Evolutionary conservation across 148 eudicot species (phyloP), one percentile per base, ranked within the genome.

Genomic region (Chenopodium suecicum): DNA sequence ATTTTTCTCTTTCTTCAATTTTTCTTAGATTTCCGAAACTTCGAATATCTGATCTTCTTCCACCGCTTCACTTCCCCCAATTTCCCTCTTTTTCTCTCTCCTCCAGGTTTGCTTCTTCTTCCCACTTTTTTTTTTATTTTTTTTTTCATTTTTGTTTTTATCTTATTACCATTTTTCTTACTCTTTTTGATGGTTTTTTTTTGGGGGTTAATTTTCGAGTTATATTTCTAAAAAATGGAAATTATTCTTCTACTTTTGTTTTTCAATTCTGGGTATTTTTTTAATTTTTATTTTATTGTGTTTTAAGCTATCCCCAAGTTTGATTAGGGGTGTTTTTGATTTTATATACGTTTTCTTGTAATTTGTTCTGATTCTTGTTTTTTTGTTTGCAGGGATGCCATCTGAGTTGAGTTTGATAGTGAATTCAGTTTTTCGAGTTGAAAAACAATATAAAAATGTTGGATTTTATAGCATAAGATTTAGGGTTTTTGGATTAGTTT

Each of bases 11-110:
- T 78, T 80, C 37, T 29, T 82, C 82, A 73, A 31, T 82, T 69
- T 81, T 34, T 41, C 34, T 37, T 2, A 9, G 54, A 50, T 50
- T 50, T 9, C 13, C 54, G 87, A 79, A 85, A 70, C 66, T 80
- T 80, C 81, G 19, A 46, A 82, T 77, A 79, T 84, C 90, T 86
- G 86, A 88, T 85, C 84, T 73, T 82, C 84, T 80, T 52, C 32
- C 78, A 74, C 73, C 74, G 47, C 64, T 66, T 73, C 52, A 29
- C 75, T 74, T 32, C 64, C 70, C 22, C 77, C 52, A 14, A 70
- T 69, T 75, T 22, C 17, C 29, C 22, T 12, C 3, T 79, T 47
- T 34, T 64, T 54, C 65, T 71, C 27, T 56, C 52, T 50, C 68
- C 68, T 34, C 37, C 63, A 74, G 79, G 78, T 77, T 72, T 77